A percentile compares a stretch with the other conserved stretches of the same genome.
These are phyloP conservation scores for Pseudogymnoascus pannorum DNA, from an alignment of 2,329 filamentous ascomycete species.

Conservation along the genomic window DNA sequence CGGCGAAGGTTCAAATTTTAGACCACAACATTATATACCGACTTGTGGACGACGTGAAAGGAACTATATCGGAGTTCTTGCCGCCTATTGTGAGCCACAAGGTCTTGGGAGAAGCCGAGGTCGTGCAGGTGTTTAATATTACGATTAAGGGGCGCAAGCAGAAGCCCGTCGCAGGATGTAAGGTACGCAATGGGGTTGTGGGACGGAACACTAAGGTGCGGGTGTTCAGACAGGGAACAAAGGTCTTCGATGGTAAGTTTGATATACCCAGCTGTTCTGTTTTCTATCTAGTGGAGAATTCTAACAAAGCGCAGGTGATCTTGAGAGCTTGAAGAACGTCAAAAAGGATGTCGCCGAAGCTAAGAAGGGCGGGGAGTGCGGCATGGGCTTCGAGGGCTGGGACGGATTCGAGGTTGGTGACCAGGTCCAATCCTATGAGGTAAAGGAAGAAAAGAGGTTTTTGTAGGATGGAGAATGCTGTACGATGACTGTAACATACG, in stretches of 20 bases:
- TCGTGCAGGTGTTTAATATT: constrained; percentile 77
- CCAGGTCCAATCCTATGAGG: constrained; percentile 80
- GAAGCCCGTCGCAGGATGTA: constrained; percentile 78
- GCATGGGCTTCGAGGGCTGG: constrained; percentile 77
- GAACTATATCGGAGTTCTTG: constrained; percentile 61
- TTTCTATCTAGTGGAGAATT: neutral
- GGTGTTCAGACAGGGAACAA: constrained; percentile 62
- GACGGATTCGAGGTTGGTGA: constrained; percentile 73
- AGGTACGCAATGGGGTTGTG: constrained; percentile 73
- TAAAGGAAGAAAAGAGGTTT: constrained; percentile 57
- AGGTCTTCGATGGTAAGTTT: constrained; percentile 72
- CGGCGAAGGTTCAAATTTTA: constrained; percentile 66
- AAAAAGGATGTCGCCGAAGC: constrained; percentile 90
- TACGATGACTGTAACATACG: constrained; percentile 8
- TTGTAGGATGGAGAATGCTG: constrained; percentile 19
- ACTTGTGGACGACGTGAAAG: constrained; percentile 64
- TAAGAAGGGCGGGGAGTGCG: constrained; percentile 89
- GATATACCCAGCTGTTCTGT: constrained; percentile 5
- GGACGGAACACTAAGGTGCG: constrained; percentile 57
- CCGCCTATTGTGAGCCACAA: constrained; percentile 57
- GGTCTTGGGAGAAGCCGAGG: constrained; percentile 81
- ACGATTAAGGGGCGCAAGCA: constrained; percentile 64
- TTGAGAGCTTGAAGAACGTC: constrained; percentile 78
- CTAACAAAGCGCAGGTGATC: constrained; percentile 49
- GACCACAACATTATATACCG: constrained; percentile 85